Conservation (phyloP, 2,329 filamentous ascomycete genomes). For the Colletotrichum theobromicola region DNA sequence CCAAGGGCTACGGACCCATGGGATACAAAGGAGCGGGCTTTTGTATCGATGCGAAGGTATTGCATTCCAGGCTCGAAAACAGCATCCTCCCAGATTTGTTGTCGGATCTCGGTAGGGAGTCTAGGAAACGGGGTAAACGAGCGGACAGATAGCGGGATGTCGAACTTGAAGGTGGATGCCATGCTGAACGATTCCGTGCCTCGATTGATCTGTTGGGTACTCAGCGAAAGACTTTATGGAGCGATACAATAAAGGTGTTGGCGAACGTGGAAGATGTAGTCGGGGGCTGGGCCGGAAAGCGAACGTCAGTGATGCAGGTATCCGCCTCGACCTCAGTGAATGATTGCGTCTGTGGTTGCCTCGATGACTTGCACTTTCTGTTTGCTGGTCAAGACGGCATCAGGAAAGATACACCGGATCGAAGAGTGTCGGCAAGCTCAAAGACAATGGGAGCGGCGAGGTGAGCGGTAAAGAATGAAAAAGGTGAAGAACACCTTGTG, state of each 20-base stretch:
- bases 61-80: constrained; percentile 38
- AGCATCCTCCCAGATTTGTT: constrained; percentile 37
- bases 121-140: constrained; percentile 34
- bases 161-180: constrained; percentile 30
- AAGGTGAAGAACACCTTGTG: not conserved
- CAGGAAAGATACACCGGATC: too few species aligned
- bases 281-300: not conserved
- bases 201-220: not conserved
- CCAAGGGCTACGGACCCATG: not conserved
- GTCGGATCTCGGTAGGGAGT: constrained; percentile 40
- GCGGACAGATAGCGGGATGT: constrained; percentile 34
- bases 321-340: not conserved
- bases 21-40: not conserved
- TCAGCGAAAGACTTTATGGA: not conserved
- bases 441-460: not conserved
- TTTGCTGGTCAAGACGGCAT: too few species aligned
- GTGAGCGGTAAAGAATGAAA: not conserved
- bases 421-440: too few species aligned
- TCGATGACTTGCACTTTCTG: too few species aligned
- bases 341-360: not conserved
- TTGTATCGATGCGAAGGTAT: constrained; percentile 29
- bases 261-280: not conserved
- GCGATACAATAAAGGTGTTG: not conserved
- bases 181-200: not conserved
- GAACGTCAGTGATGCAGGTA: not conserved